These are phyloP conservation scores for Fusarium staphyleae DNA, from an alignment of 2,329 filamentous ascomycete species.

Conservation along the genomic window DNA sequence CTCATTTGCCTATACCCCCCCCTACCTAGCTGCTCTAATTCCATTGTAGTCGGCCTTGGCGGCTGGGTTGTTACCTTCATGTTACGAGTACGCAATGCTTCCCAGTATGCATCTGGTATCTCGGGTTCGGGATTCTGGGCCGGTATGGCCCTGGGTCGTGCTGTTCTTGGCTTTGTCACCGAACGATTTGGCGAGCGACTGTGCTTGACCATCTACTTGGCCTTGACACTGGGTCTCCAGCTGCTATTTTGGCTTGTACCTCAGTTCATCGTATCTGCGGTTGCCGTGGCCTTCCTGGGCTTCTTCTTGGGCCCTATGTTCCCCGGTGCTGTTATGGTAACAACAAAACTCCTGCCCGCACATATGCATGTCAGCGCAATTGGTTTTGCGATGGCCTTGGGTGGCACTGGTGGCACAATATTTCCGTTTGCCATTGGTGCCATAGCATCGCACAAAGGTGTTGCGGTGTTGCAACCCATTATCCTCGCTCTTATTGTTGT, in stretches of 20 bases:
- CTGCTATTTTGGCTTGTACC: slow-evolving; percentile 66
- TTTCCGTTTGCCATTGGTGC: slow-evolving; percentile 69
- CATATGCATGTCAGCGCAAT: slow-evolving; percentile 75
- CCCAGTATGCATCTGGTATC: slow-evolving; percentile 72
- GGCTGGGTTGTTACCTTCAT: slow-evolving; percentile 86
- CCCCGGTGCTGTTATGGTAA: slow-evolving; percentile 73
- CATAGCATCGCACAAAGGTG: slow-evolving; percentile 60
- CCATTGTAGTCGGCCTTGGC: slow-evolving; percentile 64
- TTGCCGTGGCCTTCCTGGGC: slow-evolving; percentile 72
- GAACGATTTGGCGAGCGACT: slow-evolving; percentile 70
- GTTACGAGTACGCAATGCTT: slow-evolving; percentile 72
- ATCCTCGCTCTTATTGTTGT: slow-evolving; percentile 53
- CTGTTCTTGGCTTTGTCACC: slow-evolving; percentile 74
- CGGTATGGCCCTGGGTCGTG: slow-evolving; percentile 74
- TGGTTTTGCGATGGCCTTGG: slow-evolving; percentile 76
- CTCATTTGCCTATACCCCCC: accelerated
- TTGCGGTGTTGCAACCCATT: slow-evolving; percentile 59
- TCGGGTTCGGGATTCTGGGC: slow-evolving; percentile 80
- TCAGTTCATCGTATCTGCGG: slow-evolving; percentile 63
- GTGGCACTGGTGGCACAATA: slow-evolving; percentile 71
- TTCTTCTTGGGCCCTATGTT: slow-evolving; percentile 80
- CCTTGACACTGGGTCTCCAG: slow-evolving; percentile 65
- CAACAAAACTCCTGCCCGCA: slow-evolving; percentile 73
- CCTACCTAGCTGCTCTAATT: slow-evolving; percentile 3
- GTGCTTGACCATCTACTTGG: slow-evolving; percentile 66